Conservation (phyloP, 1,284 basidiomycete species). For the Xerocomus minutiporus region DNA sequence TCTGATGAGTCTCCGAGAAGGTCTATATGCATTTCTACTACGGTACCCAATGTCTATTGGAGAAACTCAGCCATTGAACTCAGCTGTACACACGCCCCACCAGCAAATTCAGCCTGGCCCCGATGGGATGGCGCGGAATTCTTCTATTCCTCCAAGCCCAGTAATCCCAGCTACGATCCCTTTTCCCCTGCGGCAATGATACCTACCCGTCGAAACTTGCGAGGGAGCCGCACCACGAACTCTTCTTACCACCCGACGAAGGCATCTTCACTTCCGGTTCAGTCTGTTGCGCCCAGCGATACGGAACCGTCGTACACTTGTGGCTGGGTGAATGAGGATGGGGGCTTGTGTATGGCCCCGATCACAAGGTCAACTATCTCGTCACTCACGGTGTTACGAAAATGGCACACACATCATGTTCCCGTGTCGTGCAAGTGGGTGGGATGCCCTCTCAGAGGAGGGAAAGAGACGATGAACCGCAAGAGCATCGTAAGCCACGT, state of each 20-base stretch:
- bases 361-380: conserved; percentile 5
- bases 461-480: conserved; percentile 2
- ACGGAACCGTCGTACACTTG: background rate
- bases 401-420: rapidly evolving
- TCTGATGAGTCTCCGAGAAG: background rate
- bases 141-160: background rate
- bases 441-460: conserved; percentile 1
- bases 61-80: background rate
- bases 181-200: background rate
- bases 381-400: conserved; percentile 10
- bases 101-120: background rate
- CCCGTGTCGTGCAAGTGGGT: conserved; percentile 14
- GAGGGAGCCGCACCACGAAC: background rate
- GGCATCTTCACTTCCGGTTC: conserved; percentile 6
- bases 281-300: background rate
- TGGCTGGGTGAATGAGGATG: conserved; percentile 8
- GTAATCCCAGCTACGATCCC: background rate
- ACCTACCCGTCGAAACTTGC: background rate
- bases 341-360: background rate
- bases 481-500: conserved; percentile 23
- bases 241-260: background rate
- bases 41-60: background rate
- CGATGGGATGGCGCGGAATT: background rate
- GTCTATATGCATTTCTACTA: background rate
- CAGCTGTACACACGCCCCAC: background rate